Conservation (phyloP, 345 rosid genomes). For the Microthlaspi erraticum region DNA sequence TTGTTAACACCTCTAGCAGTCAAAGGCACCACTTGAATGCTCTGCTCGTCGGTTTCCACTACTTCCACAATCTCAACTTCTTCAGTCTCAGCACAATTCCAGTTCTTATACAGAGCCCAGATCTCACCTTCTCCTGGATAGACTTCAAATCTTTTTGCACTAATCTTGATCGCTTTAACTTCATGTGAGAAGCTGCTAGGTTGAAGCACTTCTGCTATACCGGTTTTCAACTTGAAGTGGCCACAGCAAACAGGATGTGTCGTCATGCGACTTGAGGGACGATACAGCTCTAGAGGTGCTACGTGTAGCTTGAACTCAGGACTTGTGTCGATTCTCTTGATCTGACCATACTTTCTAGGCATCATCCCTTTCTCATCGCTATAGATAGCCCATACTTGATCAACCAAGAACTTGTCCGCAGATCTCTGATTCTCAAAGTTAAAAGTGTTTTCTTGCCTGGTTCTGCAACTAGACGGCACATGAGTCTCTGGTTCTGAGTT, state of each 20-base stretch:
- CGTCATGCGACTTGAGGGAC: conserved; percentile 18
- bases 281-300: conserved; percentile 49
- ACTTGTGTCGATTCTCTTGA: conserved; percentile 47
- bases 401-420: conserved; percentile 47
- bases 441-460: conserved; percentile 23
- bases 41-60: conserved; percentile 41
- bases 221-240: conserved; percentile 47
- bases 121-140: conserved; percentile 59
- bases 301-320: conserved; percentile 53
- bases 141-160: conserved; percentile 41
- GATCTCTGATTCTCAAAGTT: conserved; percentile 53
- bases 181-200: conserved; percentile 54
- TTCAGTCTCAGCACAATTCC: conserved; percentile 39
- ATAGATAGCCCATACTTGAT: conserved; percentile 61
- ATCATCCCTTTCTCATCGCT: conserved; percentile 47
- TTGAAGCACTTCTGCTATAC: conserved; percentile 39
- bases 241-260: conserved; percentile 52
- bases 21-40: conserved; percentile 44
- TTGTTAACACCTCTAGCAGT: conserved; percentile 30
- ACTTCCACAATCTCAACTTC: conserved; percentile 58
- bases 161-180: conserved; percentile 37
- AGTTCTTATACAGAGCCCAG: conserved; percentile 61
- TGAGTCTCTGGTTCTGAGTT: conserved; percentile 23
- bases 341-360: conserved; percentile 57
- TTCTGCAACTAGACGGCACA: conserved; percentile 30